Percentiles rank a stretch among this genome's conserved stretches.
Evolutionary conservation across 257 asterid genomes (phyloP).

Genomic region (Nyctanthes arbortristis): DNA sequence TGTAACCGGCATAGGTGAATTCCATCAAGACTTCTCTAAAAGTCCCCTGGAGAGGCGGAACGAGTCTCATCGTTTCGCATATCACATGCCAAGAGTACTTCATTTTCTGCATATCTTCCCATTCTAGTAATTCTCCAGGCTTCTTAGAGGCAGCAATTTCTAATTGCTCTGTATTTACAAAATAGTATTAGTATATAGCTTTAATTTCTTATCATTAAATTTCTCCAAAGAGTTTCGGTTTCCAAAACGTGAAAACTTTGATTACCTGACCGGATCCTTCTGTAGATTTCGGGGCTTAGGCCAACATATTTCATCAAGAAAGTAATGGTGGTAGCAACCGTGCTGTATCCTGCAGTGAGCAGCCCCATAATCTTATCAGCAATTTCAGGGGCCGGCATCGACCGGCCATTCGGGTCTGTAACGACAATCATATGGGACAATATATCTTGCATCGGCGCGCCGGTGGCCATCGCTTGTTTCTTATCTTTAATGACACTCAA

Average conservation of each 20-base stretch:
- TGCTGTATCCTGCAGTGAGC: slow-evolving; percentile 64
- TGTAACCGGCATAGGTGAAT: slow-evolving; percentile 69
- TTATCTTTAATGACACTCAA: slow-evolving; percentile 49
- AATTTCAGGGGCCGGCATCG: slow-evolving; percentile 55
- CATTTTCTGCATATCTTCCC: slow-evolving; percentile 73
- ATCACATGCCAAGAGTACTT: slow-evolving; percentile 68
- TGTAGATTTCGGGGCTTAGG: slow-evolving; percentile 39
- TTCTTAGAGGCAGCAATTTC: slow-evolving; percentile 49
- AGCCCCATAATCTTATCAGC: slow-evolving; percentile 76
- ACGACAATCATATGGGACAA: slow-evolving; percentile 50
- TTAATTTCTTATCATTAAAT: too few relatives aligned
- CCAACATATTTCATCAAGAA: slow-evolving; percentile 72
- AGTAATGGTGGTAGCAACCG: slow-evolving; percentile 64
- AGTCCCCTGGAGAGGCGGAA: slow-evolving; percentile 79
- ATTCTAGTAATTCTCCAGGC: slow-evolving; percentile 43
- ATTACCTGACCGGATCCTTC: slow-evolving; percentile 50
- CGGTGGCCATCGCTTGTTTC: slow-evolving; percentile 39
- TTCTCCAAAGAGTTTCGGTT: too few relatives aligned
- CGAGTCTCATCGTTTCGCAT: slow-evolving; percentile 69
- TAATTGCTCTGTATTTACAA: slow-evolving; percentile 52
- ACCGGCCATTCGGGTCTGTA: slow-evolving; percentile 39
- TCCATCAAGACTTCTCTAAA: slow-evolving; percentile 58
- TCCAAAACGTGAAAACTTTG: too few relatives aligned
- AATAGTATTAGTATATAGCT: too few relatives aligned
- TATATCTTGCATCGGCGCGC: slow-evolving; percentile 35